phyloP scores from a whole-genome alignment of 108 stramenopile genomes.

The Licmophora abbreviata region DNA sequence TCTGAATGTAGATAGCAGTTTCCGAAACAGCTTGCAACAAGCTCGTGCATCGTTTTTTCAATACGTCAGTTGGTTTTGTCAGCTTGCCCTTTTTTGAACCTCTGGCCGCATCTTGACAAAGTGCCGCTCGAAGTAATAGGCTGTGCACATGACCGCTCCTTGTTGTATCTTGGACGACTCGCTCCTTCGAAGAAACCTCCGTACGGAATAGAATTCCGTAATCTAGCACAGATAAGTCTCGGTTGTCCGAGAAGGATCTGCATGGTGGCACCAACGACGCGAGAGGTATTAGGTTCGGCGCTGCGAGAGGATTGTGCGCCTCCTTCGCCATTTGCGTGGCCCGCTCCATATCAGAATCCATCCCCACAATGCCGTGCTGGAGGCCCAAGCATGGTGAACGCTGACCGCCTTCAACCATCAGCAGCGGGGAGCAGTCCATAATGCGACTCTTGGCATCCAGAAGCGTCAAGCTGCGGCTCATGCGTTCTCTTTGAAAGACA shows the following conservation, averaged over 20 bases:
- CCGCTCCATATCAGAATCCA: conserved; percentile 39
- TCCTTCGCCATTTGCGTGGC: conserved; percentile 51
- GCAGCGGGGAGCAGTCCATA: conserved; percentile 57
- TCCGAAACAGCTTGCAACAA: conserved; percentile 19
- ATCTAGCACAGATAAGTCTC: conserved; percentile 50
- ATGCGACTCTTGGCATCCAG: conserved; percentile 57
- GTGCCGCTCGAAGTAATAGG: conserved; percentile 49
- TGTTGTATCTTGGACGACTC: conserved; percentile 32
- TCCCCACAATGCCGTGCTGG: conserved; percentile 59
- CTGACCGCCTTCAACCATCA: conserved; percentile 23
- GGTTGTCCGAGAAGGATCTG: conserved; percentile 43
- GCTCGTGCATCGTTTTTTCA: conserved; percentile 42
- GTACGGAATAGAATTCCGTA: conserved; percentile 29
- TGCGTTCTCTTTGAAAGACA: conserved; percentile 51
- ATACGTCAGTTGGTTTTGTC: conserved; percentile 34
- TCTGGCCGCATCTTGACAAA: conserved; percentile 46
- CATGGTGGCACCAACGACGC: conserved; percentile 11
- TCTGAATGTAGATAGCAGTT: conserved; percentile 8
- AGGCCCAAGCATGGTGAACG: conserved; percentile 26
- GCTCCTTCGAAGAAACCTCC: conserved; percentile 11
- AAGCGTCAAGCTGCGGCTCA: conserved; percentile 49
- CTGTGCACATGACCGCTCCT: conserved; percentile 51
- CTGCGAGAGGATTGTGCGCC: conserved; percentile 41
- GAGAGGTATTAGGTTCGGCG: conserved; percentile 36
- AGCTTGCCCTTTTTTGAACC: conserved; percentile 76